These are phyloP conservation scores for Oryza punctata DNA, from an alignment of 176 grass and related monocot species.

Conservation along the genomic window DNA sequence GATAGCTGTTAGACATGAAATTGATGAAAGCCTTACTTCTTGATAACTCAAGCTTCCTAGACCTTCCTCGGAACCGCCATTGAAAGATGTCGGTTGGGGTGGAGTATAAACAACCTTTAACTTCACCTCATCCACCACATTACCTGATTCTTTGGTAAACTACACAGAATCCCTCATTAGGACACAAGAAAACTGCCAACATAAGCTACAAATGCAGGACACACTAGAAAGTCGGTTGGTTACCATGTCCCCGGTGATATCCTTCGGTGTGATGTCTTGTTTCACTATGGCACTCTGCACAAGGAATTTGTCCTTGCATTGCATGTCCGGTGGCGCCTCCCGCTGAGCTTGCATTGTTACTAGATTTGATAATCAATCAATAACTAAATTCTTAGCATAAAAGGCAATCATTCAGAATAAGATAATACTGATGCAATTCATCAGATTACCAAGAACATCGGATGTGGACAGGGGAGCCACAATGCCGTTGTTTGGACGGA, in stretches of 20 bases:
- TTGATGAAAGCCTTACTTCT: slow-evolving; percentile 36
- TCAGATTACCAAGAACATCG: slow-evolving; percentile 69
- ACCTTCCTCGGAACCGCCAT: slow-evolving; percentile 67
- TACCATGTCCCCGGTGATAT: slow-evolving; percentile 80
- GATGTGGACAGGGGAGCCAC: slow-evolving; percentile 67
- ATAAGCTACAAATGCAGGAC: slow-evolving; percentile 12
- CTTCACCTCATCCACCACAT: slow-evolving; percentile 76
- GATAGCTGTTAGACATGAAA: not conserved
- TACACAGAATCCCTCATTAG: slow-evolving; percentile 36
- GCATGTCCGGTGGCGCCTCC: slow-evolving; percentile 75
- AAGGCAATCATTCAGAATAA: not conserved
- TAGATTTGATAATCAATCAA: slow-evolving; percentile 38
- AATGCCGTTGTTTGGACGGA: slow-evolving; percentile 90
- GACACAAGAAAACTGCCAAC: not conserved
- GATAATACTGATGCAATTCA: not conserved
- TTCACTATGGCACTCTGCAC: slow-evolving; percentile 77
- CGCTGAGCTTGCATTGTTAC: slow-evolving; percentile 96
- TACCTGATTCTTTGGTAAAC: slow-evolving; percentile 86
- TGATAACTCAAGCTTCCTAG: slow-evolving; percentile 64
- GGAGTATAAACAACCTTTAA: slow-evolving; percentile 71
- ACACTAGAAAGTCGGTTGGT: not conserved
- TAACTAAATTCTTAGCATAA: not conserved
- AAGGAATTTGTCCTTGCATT: slow-evolving; percentile 96
- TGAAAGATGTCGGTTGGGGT: slow-evolving; percentile 46
- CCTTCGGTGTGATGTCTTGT: slow-evolving; percentile 50